Conservation (phyloP, 1,284 basidiomycete genomes). For the Trichosporon sp. region DNA sequence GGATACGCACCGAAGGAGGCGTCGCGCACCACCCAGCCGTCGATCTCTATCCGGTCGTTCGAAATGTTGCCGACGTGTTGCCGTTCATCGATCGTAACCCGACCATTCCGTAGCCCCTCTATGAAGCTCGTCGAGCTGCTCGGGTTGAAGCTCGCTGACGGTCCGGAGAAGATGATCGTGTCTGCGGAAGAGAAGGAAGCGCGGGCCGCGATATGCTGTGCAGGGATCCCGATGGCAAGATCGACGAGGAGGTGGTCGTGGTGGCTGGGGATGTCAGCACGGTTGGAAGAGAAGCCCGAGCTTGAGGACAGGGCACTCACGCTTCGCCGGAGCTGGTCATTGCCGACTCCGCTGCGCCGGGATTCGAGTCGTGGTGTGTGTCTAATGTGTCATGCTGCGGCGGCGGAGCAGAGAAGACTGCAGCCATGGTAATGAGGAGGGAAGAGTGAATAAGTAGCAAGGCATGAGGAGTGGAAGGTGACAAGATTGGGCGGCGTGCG, state of each 20-base stretch:
- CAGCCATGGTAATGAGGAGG: not conserved
- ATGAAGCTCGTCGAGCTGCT: not conserved
- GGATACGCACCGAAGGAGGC: not conserved
- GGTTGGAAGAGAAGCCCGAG: not conserved
- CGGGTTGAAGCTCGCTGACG: not conserved
- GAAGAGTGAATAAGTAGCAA: not conserved
- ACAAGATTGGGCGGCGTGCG: not conserved
- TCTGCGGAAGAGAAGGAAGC: slow-evolving; percentile 7
- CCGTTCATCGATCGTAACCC: not conserved
- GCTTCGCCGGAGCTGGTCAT: not conserved
- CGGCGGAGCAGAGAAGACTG: not conserved
- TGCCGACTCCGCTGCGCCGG: not conserved
- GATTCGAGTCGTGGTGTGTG: no score
- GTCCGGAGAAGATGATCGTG: not conserved
- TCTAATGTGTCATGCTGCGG: not conserved
- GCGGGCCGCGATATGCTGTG: not conserved
- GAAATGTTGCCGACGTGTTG: slow-evolving; percentile 5
- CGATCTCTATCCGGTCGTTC: slow-evolving; percentile 8
- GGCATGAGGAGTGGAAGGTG: not conserved
- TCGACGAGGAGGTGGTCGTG: not conserved
- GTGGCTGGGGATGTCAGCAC: not conserved
- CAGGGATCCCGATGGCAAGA: not conserved
- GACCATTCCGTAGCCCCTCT: not conserved
- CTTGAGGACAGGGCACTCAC: not conserved
- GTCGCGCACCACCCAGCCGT: not conserved